These are phyloP conservation scores for Betula pendula DNA, from an alignment of 306 rosid genomes.

Conservation along the genomic window DNA sequence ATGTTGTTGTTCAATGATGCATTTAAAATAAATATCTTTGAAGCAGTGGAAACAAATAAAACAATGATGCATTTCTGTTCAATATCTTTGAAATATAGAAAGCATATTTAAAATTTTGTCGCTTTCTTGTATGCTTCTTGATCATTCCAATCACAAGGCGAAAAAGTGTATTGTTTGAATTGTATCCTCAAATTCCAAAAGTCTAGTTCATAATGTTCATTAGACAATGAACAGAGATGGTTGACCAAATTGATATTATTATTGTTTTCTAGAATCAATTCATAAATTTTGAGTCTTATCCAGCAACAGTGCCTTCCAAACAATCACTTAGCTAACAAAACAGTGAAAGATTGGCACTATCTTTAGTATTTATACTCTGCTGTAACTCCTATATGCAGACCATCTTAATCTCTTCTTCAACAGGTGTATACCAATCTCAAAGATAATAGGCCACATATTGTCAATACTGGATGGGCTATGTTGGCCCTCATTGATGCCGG, in stretches of 20 bases:
- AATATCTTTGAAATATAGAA: not conserved
- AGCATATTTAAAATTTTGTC: not conserved
- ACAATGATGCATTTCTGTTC: not conserved
- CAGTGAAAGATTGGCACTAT: not conserved
- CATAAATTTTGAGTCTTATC: no score
- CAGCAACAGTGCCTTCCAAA: no score
- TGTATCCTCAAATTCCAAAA: not conserved
- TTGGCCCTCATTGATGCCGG: constrained; percentile 70
- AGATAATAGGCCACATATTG: constrained; percentile 59
- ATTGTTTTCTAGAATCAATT: not conserved
- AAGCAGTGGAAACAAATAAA: not conserved
- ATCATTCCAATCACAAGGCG: not conserved
- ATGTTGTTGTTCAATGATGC: no score
- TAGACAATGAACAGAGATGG: not conserved
- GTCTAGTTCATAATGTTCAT: not conserved
- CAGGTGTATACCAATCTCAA: constrained; percentile 79
- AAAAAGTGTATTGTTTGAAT: not conserved
- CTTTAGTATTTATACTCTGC: constrained; percentile 17
- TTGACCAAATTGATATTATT: not conserved
- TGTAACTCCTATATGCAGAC: not conserved
- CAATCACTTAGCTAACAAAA: not conserved
- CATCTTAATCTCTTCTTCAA: constrained; percentile 15
- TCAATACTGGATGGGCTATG: constrained; percentile 82
- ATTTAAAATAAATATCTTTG: no score
- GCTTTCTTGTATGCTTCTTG: not conserved